phyloP scores from a whole-genome alignment of 1,139 yeast species.

The Suhomyces choctaworum region DNA sequence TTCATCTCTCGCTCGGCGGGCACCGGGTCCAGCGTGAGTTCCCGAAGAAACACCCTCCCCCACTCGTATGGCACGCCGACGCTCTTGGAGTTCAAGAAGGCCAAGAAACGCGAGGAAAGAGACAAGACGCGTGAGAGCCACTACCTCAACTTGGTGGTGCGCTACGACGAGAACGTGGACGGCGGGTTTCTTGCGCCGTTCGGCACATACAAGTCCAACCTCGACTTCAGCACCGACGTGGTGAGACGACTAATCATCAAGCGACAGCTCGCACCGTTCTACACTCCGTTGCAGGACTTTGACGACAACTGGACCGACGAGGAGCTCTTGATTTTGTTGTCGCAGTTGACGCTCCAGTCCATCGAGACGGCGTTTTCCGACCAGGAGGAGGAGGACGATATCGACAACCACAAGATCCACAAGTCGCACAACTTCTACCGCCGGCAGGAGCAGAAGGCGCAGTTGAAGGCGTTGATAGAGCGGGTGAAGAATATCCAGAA shows the following conservation, averaged over 20 bases:
- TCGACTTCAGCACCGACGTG: slow-evolving; percentile 71
- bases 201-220: slow-evolving; percentile 76
- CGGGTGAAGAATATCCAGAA: slow-evolving; percentile 54
- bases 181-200: slow-evolving; percentile 85
- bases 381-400: slow-evolving; percentile 52
- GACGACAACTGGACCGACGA: slow-evolving; percentile 74
- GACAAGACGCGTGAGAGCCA: slow-evolving; percentile 54
- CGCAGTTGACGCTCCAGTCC: slow-evolving; percentile 58
- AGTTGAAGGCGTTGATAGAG: slow-evolving; percentile 50
- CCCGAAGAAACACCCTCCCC: slow-evolving; percentile 24
- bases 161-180: slow-evolving; percentile 62
- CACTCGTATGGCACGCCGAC: slow-evolving; percentile 15
- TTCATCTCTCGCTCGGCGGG: slow-evolving; percentile 13
- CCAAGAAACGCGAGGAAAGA: slow-evolving; percentile 48
- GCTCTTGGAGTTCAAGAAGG: slow-evolving; percentile 26
- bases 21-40: slow-evolving; percentile 2
- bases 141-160: slow-evolving; percentile 56
- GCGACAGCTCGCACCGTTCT: slow-evolving; percentile 84
- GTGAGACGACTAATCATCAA: slow-evolving; percentile 62
- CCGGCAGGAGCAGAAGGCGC: slow-evolving; percentile 55
- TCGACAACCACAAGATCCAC: slow-evolving; percentile 58
- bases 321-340: slow-evolving; percentile 60
- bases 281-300: slow-evolving; percentile 82
- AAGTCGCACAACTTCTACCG: slow-evolving; percentile 49
- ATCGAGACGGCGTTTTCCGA: slow-evolving; percentile 55